phyloP scores from a whole-genome alignment of 441 rosid genomes.

The Euphorbia celastroides region DNA sequence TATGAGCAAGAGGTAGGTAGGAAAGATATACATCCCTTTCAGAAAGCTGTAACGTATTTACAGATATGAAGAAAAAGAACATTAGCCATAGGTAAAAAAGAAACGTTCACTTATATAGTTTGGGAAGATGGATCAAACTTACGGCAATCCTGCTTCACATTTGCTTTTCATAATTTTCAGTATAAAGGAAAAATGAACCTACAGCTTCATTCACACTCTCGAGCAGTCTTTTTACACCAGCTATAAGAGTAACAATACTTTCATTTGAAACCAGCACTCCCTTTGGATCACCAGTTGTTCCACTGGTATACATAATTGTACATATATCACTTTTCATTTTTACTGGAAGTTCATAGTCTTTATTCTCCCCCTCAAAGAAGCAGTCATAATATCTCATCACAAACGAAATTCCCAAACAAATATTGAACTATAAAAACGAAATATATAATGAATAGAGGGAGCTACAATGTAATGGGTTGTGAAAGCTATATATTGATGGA shows the following conservation, averaged over 20 bases:
- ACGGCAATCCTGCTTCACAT: not conserved
- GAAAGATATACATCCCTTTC: constrained; percentile 72
- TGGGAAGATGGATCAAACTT: not conserved
- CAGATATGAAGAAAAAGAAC: constrained; percentile 1
- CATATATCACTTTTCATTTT: constrained; percentile 72
- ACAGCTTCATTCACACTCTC: constrained; percentile 64
- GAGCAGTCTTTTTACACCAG: constrained; percentile 61
- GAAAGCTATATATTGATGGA: not conserved
- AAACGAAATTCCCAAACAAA: not conserved
- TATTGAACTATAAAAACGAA: not conserved
- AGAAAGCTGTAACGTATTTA: constrained; percentile 46
- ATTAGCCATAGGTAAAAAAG: not conserved
- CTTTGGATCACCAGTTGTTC: constrained; percentile 99
- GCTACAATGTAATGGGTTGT: no score
- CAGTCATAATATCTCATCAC: constrained; percentile 9
- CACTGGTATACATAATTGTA: constrained; percentile 97
- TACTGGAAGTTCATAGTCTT: constrained; percentile 65
- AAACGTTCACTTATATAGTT: not conserved
- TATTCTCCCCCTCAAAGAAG: constrained; percentile 52
- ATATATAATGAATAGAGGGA: not conserved
- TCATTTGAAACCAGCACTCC: constrained; percentile 94
- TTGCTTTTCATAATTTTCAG: not conserved
- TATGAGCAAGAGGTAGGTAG: constrained; percentile 96
- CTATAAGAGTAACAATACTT: constrained; percentile 64
- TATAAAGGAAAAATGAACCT: constrained; percentile 18